Percentiles rank a stretch among this genome's conserved stretches.
Evolutionary conservation across 805 yeast species (phyloP).

Genomic region (Starmerella stigmatis): DNA sequence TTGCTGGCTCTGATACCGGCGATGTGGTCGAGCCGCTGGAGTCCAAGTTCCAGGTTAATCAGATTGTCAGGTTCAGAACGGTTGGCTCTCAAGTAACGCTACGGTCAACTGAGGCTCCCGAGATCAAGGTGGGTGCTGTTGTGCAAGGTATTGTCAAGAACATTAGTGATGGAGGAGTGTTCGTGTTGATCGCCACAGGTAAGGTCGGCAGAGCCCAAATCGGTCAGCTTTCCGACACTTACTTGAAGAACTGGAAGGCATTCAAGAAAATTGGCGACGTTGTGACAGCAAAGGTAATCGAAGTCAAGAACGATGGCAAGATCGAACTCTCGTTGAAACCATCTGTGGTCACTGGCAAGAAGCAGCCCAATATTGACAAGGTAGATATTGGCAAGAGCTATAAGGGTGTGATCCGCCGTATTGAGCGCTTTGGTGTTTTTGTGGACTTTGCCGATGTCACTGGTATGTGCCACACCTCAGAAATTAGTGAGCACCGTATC

Average conservation of each 20-base stretch:
- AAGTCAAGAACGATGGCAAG: conserved; percentile 46
- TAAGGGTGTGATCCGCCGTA: conserved; percentile 69
- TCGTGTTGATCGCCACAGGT: conserved; percentile 60
- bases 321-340: conserved; percentile 71
- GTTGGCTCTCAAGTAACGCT: conserved; percentile 39
- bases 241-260: conserved; percentile 79
- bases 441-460: conserved; percentile 67
- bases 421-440: conserved; percentile 85
- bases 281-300: conserved; percentile 62
- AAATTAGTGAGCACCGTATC: conserved; percentile 55
- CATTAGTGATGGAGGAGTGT: conserved; percentile 62
- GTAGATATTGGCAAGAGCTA: conserved; percentile 57
- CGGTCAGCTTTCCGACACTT: conserved; percentile 70
- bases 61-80: conserved; percentile 31
- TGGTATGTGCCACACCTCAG: conserved; percentile 80
- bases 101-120: conserved; percentile 33
- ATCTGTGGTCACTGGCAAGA: conserved; percentile 61
- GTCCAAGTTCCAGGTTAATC: conserved; percentile 34
- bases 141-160: conserved; percentile 74
- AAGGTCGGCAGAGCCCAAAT: conserved; percentile 73
- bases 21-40: conserved; percentile 45
- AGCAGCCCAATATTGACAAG: conserved; percentile 38
- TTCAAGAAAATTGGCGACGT: conserved; percentile 59
- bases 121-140: conserved; percentile 44
- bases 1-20: conserved; percentile 68